These are phyloP conservation scores for Rhizopus sp. DNA, from an alignment of 371 early-diverging fungal genomes.

Conservation along the genomic window DNA sequence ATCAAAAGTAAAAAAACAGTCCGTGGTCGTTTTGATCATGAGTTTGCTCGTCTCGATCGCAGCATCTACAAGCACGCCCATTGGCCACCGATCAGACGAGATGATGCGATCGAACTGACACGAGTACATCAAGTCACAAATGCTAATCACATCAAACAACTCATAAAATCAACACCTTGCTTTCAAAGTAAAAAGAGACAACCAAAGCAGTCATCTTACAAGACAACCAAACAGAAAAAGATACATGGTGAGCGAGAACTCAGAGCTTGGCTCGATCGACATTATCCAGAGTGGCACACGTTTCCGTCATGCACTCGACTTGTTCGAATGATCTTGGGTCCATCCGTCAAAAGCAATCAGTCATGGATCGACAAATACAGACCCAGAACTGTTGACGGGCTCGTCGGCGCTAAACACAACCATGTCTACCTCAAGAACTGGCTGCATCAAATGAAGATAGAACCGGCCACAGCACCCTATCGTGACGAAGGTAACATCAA, in stretches of 20 bases:
- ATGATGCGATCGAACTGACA: neutral
- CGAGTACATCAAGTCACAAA: neutral
- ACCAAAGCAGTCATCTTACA: neutral
- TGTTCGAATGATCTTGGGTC: neutral
- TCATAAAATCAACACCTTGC: neutral
- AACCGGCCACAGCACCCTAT: conserved; percentile 19
- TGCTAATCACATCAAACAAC: neutral
- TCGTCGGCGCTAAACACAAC: conserved; percentile 30
- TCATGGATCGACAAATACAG: conserved; percentile 43
- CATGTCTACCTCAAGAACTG: conserved; percentile 35
- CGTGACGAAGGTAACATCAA: neutral
- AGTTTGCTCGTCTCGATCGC: conserved; percentile 15
- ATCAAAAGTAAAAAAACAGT: neutral
- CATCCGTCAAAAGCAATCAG: neutral
- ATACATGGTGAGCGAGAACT: neutral
- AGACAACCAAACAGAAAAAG: neutral
- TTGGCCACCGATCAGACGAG: neutral
- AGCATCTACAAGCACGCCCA: conserved; percentile 5
- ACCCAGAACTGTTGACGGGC: conserved; percentile 22
- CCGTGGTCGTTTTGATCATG: conserved; percentile 1
- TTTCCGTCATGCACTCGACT: conserved; percentile 16
- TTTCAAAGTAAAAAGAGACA: neutral
- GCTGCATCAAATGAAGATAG: conserved; percentile 43
- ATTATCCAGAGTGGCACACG: conserved; percentile 19
- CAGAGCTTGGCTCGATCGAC: conserved; percentile 2